Percentiles rank a stretch among this genome's conserved stretches.
Conservation (phyloP, 192 early-diverging fungal genomes). For the Geranomyces michiganensis region DNA sequence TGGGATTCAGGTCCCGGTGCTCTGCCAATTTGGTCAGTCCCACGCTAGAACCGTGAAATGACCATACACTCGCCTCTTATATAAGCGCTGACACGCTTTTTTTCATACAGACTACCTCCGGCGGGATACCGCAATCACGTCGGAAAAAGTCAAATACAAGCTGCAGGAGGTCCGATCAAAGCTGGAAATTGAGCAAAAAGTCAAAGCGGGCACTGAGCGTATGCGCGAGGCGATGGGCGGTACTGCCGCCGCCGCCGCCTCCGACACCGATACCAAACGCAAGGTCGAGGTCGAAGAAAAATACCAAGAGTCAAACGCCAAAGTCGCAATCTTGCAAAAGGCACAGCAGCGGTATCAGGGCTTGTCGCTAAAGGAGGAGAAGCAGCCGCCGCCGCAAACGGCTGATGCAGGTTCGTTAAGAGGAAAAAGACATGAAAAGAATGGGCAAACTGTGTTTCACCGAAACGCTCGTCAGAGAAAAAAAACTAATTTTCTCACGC, state of each 20-base stretch:
- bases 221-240: conserved; percentile 51
- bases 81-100: too few relatives aligned
- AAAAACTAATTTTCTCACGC: too few relatives aligned
- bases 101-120: conserved; percentile 46
- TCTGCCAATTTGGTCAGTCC: conserved; percentile 43
- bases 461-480: too few relatives aligned
- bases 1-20: neutral
- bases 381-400: neutral
- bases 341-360: conserved; percentile 82
- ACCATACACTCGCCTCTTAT: too few relatives aligned
- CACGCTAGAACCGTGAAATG: too few relatives aligned
- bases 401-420: too few relatives aligned
- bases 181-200: conserved; percentile 91
- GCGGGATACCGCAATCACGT: conserved; percentile 51
- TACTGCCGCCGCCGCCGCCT: neutral
- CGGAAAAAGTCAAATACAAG: conserved; percentile 65
- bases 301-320: conserved; percentile 48
- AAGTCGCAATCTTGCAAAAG: conserved; percentile 46
- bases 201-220: conserved; percentile 80
- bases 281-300: conserved; percentile 48
- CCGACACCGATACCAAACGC: conserved; percentile 42
- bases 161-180: conserved; percentile 86
- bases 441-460: too few relatives aligned
- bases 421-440: too few relatives aligned
- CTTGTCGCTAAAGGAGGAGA: conserved; percentile 77